These are phyloP conservation scores for Candida caryicola DNA, from an alignment of 805 yeast species.

Conservation along the genomic window DNA sequence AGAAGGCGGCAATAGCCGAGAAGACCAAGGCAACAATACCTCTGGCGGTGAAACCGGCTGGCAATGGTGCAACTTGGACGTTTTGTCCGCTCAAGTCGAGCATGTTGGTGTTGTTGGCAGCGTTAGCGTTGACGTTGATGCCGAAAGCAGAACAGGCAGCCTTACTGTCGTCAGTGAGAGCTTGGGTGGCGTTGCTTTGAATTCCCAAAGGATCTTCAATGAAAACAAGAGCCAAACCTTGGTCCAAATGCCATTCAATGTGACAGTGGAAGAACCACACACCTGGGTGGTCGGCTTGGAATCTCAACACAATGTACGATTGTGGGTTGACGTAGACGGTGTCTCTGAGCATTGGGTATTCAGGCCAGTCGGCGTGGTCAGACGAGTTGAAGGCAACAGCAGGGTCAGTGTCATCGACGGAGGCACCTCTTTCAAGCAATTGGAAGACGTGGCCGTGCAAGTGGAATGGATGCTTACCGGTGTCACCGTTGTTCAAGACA, in stretches of 20 bases:
- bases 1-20: constrained; percentile 79
- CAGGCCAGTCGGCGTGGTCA: constrained; percentile 50
- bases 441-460: constrained; percentile 94
- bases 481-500: constrained; percentile 79
- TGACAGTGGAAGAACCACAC: constrained; percentile 99
- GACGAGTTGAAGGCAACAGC: constrained; percentile 58
- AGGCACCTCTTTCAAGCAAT: constrained; percentile 67
- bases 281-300: constrained; percentile 94
- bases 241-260: constrained; percentile 96
- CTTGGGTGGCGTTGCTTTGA: constrained; percentile 49
- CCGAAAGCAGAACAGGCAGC: constrained; percentile 58
- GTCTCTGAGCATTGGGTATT: constrained; percentile 83
- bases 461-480: constrained; percentile 97
- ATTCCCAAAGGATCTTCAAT: constrained; percentile 81
- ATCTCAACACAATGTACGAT: constrained; percentile 82
- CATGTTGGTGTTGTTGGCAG: constrained; percentile 71
- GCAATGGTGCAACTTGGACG: constrained; percentile 63
- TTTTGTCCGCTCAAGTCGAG: constrained; percentile 73
- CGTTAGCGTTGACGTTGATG: constrained; percentile 68
- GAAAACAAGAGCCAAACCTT: constrained; percentile 80
- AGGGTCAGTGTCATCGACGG: constrained; percentile 49
- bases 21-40: constrained; percentile 94
- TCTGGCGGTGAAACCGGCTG: constrained; percentile 88
- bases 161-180: constrained; percentile 58
- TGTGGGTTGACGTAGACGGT: constrained; percentile 74